Conservation (phyloP, 2,329 filamentous ascomycete genomes). For the Alternaria atra region DNA sequence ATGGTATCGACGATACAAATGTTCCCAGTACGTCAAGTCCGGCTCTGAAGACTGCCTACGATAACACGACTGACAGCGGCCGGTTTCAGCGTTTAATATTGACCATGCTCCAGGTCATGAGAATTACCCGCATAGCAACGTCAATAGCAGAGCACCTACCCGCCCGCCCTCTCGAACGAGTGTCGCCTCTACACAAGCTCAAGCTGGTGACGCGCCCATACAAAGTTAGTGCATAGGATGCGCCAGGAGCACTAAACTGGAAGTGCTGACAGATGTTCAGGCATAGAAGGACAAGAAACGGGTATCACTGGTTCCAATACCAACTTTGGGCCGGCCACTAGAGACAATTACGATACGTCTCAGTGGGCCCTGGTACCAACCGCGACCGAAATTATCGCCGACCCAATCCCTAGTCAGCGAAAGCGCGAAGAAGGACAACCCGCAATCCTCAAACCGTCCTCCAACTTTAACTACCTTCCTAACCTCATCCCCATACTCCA, state of each 20-base stretch:
- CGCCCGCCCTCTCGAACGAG: conserved; percentile 49
- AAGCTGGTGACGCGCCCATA: conserved; percentile 43
- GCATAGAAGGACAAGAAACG: conserved; percentile 60
- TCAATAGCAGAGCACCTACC: conserved; percentile 46
- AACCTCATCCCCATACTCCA: conserved; percentile 69
- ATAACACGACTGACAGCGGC: conserved; percentile 27
- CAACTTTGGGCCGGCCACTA: conserved; percentile 64
- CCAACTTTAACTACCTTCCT: conserved; percentile 63
- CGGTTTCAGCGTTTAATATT: conserved; percentile 45
- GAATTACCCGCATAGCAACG: conserved; percentile 43
- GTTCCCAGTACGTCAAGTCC: conserved; percentile 40
- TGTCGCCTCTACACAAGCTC: conserved; percentile 39
- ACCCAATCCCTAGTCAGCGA: conserved; percentile 60
- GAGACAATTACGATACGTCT: conserved; percentile 62
- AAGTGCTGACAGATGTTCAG: conserved; percentile 33
- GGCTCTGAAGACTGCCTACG: neutral
- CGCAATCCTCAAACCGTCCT: conserved; percentile 65
- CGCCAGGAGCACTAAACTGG: neutral
- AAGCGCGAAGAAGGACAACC: conserved; percentile 61
- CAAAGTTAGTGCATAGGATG: conserved; percentile 38
- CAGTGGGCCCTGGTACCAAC: conserved; percentile 66
- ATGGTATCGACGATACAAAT: conserved; percentile 35
- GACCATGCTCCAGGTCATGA: conserved; percentile 44
- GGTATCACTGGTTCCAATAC: conserved; percentile 58
- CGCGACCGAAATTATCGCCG: conserved; percentile 61